A percentile compares a stretch with the other conserved stretches of the same genome.
Evolutionary conservation across 2,329 filamentous ascomycete genomes (phyloP).

Genomic region (Penicillium sp.): DNA sequence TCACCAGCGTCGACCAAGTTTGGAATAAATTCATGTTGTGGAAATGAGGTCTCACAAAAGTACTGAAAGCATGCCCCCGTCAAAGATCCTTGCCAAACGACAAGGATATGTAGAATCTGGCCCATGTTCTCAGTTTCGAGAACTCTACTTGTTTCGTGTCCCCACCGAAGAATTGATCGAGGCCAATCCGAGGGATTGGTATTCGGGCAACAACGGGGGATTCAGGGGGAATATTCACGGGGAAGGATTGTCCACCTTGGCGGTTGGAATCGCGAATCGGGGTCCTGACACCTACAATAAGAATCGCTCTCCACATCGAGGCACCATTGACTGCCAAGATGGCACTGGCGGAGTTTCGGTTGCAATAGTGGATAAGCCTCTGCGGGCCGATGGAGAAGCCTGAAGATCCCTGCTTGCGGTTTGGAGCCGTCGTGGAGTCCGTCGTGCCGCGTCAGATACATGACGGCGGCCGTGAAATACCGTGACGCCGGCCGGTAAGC

Average conservation of each 20-base stretch:
- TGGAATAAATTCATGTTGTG: not conserved
- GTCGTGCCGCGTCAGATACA: not conserved
- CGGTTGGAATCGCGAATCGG: not conserved
- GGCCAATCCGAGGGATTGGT: not conserved
- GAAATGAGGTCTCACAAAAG: not conserved
- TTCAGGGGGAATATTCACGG: not conserved
- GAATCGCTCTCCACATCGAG: conserved; percentile 1
- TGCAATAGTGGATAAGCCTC: conserved; percentile 8
- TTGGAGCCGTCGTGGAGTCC: conserved; percentile 1
- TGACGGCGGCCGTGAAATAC: conserved; percentile 12
- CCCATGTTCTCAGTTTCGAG: not conserved
- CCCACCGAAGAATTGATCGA: not conserved
- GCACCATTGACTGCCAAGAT: conserved; percentile 2
- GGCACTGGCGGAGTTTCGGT: not conserved
- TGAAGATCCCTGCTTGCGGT: conserved; percentile 13
- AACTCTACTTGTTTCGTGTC: not conserved
- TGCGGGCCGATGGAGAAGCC: conserved; percentile 10
- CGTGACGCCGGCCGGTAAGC: conserved; percentile 9
- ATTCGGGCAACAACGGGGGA: no score
- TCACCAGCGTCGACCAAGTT: not conserved
- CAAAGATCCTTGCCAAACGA: not conserved
- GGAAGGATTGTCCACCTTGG: not conserved
- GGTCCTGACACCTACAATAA: not conserved
- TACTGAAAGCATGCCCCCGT: not conserved
- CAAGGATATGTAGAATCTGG: not conserved